Evolutionary conservation across 2,329 filamentous ascomycete genomes (phyloP).

Genomic region (Nemania sp.): DNA sequence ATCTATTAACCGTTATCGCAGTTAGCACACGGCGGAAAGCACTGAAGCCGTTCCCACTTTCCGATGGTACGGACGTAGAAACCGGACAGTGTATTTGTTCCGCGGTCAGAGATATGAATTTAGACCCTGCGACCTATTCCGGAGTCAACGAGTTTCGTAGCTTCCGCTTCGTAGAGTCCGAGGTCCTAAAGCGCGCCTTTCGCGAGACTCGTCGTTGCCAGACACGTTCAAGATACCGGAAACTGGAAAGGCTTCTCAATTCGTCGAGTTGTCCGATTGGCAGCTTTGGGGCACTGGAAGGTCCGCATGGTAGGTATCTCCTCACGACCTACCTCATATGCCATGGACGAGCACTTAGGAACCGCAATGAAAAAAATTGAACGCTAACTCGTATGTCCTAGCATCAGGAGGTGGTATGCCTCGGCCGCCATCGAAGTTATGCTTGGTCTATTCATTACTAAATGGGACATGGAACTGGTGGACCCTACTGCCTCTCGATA

Average conservation of each 20-base stretch:
- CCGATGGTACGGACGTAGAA: slow-evolving; percentile 16
- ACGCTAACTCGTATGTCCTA: not conserved
- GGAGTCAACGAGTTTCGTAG: slow-evolving; percentile 8
- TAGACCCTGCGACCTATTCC: slow-evolving; percentile 2
- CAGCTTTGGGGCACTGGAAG: not conserved
- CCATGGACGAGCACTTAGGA: too few species aligned
- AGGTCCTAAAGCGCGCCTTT: not conserved
- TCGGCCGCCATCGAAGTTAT: not conserved
- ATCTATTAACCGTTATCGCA: not conserved
- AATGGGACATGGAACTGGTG: not conserved
- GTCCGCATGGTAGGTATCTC: not conserved
- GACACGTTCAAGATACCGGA: not conserved
- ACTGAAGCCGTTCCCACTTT: slow-evolving; percentile 7
- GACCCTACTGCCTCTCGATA: not conserved
- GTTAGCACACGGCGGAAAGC: slow-evolving; percentile 21
- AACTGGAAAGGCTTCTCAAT: not conserved
- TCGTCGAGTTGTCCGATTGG: not conserved
- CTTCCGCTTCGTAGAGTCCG: slow-evolving; percentile 14
- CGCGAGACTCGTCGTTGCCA: not conserved
- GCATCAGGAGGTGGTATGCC: not conserved
- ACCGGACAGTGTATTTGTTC: slow-evolving; percentile 18
- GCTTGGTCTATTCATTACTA: not conserved
- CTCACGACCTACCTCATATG: too few species aligned
- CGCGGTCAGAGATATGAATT: slow-evolving; percentile 3
- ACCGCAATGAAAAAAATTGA: not conserved